A percentile compares a stretch with the other conserved stretches of the same genome.
Conservation (phyloP, 345 rosid genomes). For the Pistacia integerrima region DNA sequence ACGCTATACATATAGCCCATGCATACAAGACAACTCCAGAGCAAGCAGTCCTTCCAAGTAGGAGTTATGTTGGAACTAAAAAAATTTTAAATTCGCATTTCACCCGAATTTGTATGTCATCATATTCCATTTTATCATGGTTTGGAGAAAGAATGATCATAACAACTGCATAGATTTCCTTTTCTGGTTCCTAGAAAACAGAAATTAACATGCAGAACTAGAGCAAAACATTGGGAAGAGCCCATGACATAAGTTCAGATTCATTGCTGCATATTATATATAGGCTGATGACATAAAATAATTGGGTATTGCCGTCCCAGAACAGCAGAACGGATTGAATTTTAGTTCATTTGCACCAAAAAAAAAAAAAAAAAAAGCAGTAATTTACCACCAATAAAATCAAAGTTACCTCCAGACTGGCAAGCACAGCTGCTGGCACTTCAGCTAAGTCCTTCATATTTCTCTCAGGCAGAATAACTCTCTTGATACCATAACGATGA, state of each 20-base stretch:
- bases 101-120: neutral
- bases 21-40: neutral
- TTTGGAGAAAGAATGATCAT: neutral
- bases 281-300: neutral
- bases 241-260: neutral
- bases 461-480: slow-evolving; percentile 95
- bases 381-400: slow-evolving; percentile 1
- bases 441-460: slow-evolving; percentile 91
- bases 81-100: neutral
- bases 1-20: neutral
- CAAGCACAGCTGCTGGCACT: slow-evolving; percentile 86
- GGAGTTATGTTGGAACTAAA: neutral
- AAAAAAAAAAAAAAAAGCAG: neutral
- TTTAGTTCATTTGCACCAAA: neutral
- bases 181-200: neutral
- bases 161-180: neutral
- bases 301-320: neutral
- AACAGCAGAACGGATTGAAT: neutral
- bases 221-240: neutral
- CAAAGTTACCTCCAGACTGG: slow-evolving; percentile 73
- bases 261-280: neutral
- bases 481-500: slow-evolving; percentile 83
- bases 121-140: neutral
- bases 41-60: slow-evolving; percentile 1
- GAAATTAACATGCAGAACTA: neutral